Evolutionary conservation across 805 yeast species (phyloP).

Genomic region (Wickerhamiella lipophila): DNA sequence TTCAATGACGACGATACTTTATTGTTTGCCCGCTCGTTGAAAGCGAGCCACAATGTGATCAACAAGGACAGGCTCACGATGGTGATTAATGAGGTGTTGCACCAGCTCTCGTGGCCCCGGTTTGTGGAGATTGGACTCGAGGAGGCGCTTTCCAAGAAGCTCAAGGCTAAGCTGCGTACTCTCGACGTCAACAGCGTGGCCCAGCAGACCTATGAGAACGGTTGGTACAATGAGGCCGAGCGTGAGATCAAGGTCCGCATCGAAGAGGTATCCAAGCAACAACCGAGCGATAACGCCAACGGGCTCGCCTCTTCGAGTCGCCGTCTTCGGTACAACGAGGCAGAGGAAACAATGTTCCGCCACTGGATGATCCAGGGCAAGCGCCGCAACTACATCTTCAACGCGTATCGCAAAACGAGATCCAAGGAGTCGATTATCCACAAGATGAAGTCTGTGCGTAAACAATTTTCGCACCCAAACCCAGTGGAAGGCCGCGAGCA

Average conservation of each 20-base stretch:
- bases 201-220: conserved; percentile 1
- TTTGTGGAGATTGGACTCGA: conserved; percentile 1
- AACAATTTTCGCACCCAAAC: conserved; percentile 6
- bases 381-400: conserved; percentile 1
- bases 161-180: conserved; percentile 9
- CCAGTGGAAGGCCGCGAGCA: conserved; percentile 9
- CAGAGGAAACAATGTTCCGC: conserved; percentile 11
- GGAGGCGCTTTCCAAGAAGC: conserved; percentile 3
- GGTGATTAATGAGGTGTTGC: not conserved
- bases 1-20: conserved; percentile 10
- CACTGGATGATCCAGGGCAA: conserved; percentile 13
- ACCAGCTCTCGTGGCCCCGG: conserved; percentile 3
- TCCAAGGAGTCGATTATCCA: conserved; percentile 10
- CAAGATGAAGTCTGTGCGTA: conserved; percentile 12
- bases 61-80: not conserved
- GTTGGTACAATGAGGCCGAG: conserved; percentile 10
- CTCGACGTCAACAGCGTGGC: not conserved
- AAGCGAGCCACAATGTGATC: not conserved
- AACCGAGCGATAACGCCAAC: not conserved
- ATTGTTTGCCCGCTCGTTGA: conserved; percentile 3
- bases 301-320: not conserved
- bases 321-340: conserved; percentile 8
- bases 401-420: conserved; percentile 9
- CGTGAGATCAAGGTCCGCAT: not conserved
- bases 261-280: conserved; percentile 1